Base-by-base conservation (phyloP, 768 basidiomycete species). In the Fomitopsis pulvina region DNA sequence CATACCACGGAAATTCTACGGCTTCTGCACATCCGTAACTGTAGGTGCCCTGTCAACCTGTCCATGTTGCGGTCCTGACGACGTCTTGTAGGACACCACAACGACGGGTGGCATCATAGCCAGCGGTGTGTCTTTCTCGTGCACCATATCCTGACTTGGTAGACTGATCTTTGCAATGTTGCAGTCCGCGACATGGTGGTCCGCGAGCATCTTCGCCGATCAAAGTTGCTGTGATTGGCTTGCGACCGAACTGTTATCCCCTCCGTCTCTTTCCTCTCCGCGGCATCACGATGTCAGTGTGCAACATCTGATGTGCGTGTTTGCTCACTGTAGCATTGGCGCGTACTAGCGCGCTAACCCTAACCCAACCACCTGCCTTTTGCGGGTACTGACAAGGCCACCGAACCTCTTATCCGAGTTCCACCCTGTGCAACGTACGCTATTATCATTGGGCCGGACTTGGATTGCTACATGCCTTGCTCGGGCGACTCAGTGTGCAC, bases 121-220 rank as follows among this genome's bases (percentile, higher is more conserved):
- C 4, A 85, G 83, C 54, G 85, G 85, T 86, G 46, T 53, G 83
- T 68, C 9, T 22, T 7, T 24, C 14, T 12, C 26, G 24, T 42
- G 40, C 45, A 21, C 30, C 39, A 24, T 27, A 28, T 25, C 22
- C 21, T 18, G 27, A 24, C 28, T 29, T 45, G 18, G 42, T 12
- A 4, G n/a, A 14, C 29, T 45, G 44, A 41, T 18, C 25, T 30
- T n/a, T 26, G 5, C 18, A 21, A n/a, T 46, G 21, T 11, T 47
- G 51, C 57, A 87, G 87, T 89, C 44, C 76, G 85, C 32, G 87
- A 89, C 60, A 88, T 87, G 85, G 85, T 89, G 43, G 79, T 87
- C 30, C 80, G 87, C 40, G 81, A 87, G 57, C 84, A 88, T 58
- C 72, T 88, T 24, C 84, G 81, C 54, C 83, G 84, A 57, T 84